Percentiles rank a stretch among this genome's conserved stretches.
Evolutionary conservation across 345 rosid species (phyloP).

Genomic region (Mangifera indica): DNA sequence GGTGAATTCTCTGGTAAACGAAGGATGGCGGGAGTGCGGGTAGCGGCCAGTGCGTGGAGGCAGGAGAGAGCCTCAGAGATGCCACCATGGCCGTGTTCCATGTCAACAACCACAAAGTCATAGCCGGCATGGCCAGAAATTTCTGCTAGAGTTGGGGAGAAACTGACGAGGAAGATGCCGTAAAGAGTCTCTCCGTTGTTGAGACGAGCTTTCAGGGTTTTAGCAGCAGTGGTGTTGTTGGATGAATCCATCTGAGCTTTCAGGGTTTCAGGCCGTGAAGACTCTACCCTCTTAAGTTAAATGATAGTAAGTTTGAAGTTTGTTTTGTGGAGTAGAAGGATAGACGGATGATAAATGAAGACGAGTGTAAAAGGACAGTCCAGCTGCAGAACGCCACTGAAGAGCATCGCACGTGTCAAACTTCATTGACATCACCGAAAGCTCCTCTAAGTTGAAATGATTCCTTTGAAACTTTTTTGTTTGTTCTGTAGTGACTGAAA

Average conservation of each 20-base stretch:
- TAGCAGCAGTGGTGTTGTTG: not conserved
- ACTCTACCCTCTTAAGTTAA: no score
- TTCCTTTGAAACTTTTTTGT: no score
- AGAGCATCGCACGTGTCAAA: no score
- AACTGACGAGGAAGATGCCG: constrained; percentile 38
- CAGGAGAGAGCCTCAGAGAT: constrained; percentile 33
- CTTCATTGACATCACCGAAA: no score
- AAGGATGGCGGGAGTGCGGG: constrained; percentile 14
- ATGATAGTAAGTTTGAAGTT: no score
- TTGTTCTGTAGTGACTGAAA: no score
- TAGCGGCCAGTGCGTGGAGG: not conserved
- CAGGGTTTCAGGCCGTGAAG: no score
- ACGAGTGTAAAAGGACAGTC: no score
- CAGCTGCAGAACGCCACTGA: no score
- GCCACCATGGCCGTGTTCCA: constrained; percentile 46
- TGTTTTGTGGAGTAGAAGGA: no score
- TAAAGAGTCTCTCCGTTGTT: constrained; percentile 31
- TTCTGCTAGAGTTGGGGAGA: constrained; percentile 39
- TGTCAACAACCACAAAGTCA: constrained; percentile 42
- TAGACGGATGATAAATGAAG: no score
- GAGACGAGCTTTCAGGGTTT: constrained; percentile 34
- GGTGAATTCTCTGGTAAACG: constrained; percentile 7
- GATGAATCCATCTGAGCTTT: not conserved
- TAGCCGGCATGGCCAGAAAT: constrained; percentile 38
- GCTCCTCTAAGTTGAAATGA: no score